Evolutionary conservation across 2,329 filamentous ascomycete genomes (phyloP), one percentile per base, ranked within the genome.

Genomic region (Bipolaris victoriae): DNA sequence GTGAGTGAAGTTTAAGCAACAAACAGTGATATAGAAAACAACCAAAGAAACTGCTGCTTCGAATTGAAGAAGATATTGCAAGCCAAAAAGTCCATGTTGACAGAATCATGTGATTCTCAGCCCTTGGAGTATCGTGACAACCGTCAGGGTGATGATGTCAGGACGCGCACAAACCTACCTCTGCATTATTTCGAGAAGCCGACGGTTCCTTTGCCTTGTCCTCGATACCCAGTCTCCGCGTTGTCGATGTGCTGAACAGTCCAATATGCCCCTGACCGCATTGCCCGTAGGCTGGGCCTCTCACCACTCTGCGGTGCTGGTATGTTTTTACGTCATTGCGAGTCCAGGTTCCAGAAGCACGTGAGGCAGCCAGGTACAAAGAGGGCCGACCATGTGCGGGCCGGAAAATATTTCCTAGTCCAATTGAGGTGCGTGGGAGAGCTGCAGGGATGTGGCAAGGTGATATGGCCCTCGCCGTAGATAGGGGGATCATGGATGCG

Each of bases 331-430:
- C 52, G 54, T 57, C 53, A 52, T 62, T 55, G 37, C 45, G 55
- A 10, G 54, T 35, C 66, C 62, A 69, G 50, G 61, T 67, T 57
- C 53, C 67, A 2, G 61, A 68, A 49, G 71, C 72, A 75, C 71
- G 71, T 75, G 72, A 74, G 65, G 43, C 52, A 5, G 55, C 49
- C 48, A 52, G 55, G 44, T 60, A 58, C 58, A 70, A 48, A 61
- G 54, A 60, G 50, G 64, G 66, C 20, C 58, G 56, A 48, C 59
- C 43, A 50, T 40, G 60, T 33, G 62, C 51, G 50, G 64, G 53
- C 29, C 60, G 62, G 10, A 50, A 46, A 10, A 60, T 24, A 24
- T 40, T 48, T 50, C 41, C 49, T 22, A 56, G 31, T 15, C 62
- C 36, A 35, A 50, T 45, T 33, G 58, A 61, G 16, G 63, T 54